These are phyloP conservation scores for Phytomonas sp. DNA, from an alignment of 208 protist species.

Conservation along the genomic window DNA sequence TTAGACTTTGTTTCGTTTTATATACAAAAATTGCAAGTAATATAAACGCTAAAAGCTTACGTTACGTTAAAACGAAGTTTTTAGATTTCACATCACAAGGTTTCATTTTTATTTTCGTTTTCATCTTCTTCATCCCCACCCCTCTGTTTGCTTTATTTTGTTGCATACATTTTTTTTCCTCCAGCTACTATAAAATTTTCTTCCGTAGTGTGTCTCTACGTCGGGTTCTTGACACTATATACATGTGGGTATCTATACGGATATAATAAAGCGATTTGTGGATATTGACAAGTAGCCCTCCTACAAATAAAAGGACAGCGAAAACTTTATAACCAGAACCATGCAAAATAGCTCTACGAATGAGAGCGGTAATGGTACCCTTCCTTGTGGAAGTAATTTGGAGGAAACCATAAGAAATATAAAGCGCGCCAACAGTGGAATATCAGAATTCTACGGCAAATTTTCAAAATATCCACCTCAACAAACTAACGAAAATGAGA, in stretches of 20 bases:
- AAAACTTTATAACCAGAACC: not conserved
- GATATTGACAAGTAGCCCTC: not conserved
- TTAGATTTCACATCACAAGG: not conserved
- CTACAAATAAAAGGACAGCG: not conserved
- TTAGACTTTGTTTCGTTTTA: not conserved
- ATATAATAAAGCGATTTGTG: not conserved
- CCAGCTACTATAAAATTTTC: not conserved
- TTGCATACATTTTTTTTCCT: not conserved
- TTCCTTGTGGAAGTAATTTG: not conserved
- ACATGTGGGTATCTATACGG: not conserved
- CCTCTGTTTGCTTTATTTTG: not conserved
- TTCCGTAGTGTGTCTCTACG: not conserved
- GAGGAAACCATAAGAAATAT: not conserved
- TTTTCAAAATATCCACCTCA: not conserved
- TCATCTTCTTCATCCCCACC: not conserved
- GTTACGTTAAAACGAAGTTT: not conserved
- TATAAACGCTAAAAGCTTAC: not conserved
- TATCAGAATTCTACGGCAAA: not conserved
- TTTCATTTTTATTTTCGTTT: not conserved
- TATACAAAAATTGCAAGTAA: not conserved
- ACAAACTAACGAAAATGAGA: not conserved
- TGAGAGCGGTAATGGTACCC: not conserved
- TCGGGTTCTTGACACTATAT: not conserved
- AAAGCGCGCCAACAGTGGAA: not conserved
- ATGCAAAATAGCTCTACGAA: not conserved